Conservation (phyloP, 2,329 filamentous ascomycete genomes). For the Triangularia verruculosa region DNA sequence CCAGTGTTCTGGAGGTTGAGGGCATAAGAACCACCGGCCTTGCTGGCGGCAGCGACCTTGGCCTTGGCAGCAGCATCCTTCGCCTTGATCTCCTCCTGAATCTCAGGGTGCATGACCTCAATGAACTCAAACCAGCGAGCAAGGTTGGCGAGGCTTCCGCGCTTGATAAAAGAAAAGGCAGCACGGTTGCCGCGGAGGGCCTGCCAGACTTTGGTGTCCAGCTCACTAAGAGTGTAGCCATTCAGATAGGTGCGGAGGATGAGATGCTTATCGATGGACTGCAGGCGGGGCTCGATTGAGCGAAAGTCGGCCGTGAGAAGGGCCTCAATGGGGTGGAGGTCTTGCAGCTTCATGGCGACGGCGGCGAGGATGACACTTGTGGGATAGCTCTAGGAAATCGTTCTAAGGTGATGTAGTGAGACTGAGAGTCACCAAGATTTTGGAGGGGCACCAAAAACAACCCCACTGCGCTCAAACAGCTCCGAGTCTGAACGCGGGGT, state of each 20-base stretch:
- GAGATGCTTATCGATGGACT: constrained; percentile 79
- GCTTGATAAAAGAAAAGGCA: constrained; percentile 76
- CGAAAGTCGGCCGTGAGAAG: constrained; percentile 71
- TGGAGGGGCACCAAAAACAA: constrained; percentile 24
- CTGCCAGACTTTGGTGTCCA: constrained; percentile 81
- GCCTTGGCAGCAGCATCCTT: constrained; percentile 66
- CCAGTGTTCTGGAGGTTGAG: constrained; percentile 74
- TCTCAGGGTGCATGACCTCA: constrained; percentile 76
- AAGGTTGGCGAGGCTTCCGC: constrained; percentile 72
- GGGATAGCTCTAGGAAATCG: background rate
- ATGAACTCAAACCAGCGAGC: constrained; percentile 85
- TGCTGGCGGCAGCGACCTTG: constrained; percentile 66
- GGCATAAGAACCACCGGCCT: constrained; percentile 83
- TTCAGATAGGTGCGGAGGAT: constrained; percentile 82
- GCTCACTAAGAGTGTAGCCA: constrained; percentile 72
- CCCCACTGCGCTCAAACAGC: background rate
- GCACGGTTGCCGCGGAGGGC: constrained; percentile 80
- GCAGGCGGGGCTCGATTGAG: constrained; percentile 27
- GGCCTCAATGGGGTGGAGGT: constrained; percentile 49
- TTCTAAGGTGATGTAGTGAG: constrained; percentile 9
- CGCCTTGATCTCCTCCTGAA: constrained; percentile 66
- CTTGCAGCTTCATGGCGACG: constrained; percentile 52
- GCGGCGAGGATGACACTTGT: background rate
- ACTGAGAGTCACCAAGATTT: constrained; percentile 19
- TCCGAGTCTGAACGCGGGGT: constrained; percentile 22